Conservation (phyloP, 1,284 basidiomycete species). For the Leccinum colubrinum region DNA sequence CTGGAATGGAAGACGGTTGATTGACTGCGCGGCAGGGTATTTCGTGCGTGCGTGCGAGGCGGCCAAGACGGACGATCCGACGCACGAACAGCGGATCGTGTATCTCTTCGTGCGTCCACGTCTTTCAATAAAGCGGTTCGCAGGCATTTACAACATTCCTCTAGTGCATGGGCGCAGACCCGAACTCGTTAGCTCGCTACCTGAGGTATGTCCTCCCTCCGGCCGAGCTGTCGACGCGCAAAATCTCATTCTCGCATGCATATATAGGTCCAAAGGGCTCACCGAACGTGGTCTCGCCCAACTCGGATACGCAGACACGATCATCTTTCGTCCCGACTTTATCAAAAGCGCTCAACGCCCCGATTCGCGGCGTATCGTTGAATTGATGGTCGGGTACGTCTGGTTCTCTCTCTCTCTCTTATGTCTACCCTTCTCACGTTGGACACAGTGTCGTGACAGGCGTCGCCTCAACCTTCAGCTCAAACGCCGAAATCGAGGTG, state of each 20-base stretch:
- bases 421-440: too few species aligned
- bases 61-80: conserved; percentile 48
- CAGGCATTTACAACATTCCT: neutral
- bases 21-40: conserved; percentile 43
- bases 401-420: neutral
- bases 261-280: conserved; percentile 63
- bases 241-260: too few species aligned
- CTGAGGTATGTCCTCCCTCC: conserved; percentile 33
- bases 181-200: conserved; percentile 52
- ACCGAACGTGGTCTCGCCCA: conserved; percentile 68
- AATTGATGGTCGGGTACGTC: conserved; percentile 43
- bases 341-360: conserved; percentile 44
- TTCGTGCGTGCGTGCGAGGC: conserved; percentile 68
- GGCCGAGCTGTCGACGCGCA: neutral
- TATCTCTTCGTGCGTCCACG: conserved; percentile 57
- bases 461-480: conserved; percentile 38
- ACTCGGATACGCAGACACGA: conserved; percentile 65
- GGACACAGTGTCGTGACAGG: conserved; percentile 36
- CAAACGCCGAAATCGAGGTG: conserved; percentile 46
- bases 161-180: conserved; percentile 49
- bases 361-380: conserved; percentile 38
- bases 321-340: conserved; percentile 65
- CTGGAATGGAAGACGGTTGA: too few species aligned
- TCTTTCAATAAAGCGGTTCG: conserved; percentile 21
- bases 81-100: conserved; percentile 53